Conservation (phyloP, 331 rosid species). For the Dryas integrifolia region DNA sequence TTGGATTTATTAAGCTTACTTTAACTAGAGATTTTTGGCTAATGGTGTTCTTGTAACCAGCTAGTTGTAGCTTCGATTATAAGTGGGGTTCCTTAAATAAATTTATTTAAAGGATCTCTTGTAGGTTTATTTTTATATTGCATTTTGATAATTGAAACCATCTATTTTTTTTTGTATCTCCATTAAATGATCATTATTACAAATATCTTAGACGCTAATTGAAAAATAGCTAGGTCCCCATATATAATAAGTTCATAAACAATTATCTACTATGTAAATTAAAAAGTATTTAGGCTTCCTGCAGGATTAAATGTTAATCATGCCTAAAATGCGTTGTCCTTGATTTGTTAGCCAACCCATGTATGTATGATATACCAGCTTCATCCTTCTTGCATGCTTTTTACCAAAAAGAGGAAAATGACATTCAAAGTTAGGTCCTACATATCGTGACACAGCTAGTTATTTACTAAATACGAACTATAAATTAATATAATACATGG, state of each 20-base stretch:
- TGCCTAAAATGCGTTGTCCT: background rate
- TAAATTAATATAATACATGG: background rate
- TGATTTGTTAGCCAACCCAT: conserved; percentile 12
- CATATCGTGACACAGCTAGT: background rate
- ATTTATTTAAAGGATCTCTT: too few species aligned
- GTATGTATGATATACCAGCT: background rate
- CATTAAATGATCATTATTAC: too few species aligned
- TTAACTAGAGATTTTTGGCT: too few species aligned
- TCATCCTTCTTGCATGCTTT: background rate
- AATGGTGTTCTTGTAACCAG: too few species aligned
- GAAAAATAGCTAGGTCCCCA: too few species aligned
- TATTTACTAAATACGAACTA: background rate
- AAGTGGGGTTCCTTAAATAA: too few species aligned
- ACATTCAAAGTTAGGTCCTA: background rate
- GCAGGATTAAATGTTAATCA: background rate
- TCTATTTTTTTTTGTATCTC: too few species aligned
- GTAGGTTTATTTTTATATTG: too few species aligned
- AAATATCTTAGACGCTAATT: too few species aligned
- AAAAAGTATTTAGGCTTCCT: background rate
- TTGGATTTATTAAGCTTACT: too few species aligned
- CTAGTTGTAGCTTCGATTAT: too few species aligned
- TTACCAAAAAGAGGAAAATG: background rate
- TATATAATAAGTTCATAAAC: background rate
- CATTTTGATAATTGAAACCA: too few species aligned
- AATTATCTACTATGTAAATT: background rate